Evolutionary conservation across 176 grass and related monocot species (phyloP).

Genomic region (Themeda triandra): DNA sequence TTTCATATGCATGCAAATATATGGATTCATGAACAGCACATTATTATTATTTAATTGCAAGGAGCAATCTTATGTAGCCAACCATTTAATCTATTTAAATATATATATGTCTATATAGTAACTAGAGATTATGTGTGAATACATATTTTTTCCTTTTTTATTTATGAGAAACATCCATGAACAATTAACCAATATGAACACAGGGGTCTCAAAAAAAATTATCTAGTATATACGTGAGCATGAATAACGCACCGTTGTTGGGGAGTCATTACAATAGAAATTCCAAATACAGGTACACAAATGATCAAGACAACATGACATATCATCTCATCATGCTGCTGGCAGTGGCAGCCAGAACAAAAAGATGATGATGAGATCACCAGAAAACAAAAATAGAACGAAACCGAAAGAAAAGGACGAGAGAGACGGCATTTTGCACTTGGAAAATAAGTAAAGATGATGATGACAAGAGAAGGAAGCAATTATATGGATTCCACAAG

Average conservation of each 20-base stretch:
- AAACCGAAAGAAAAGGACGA: constrained; percentile 41
- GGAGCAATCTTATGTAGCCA: no score
- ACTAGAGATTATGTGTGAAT: no score
- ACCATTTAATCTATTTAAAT: no score
- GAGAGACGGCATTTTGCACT: constrained; percentile 48
- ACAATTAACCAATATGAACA: not conserved
- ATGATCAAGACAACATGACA: constrained; percentile 15
- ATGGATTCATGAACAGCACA: not conserved
- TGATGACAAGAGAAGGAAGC: constrained; percentile 31
- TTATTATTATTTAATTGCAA: no score
- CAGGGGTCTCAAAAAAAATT: not conserved
- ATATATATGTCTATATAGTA: no score
- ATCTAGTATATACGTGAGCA: not conserved
- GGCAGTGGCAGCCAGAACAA: constrained; percentile 18
- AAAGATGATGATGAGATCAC: constrained; percentile 38
- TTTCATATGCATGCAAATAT: not conserved
- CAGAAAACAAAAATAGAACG: constrained; percentile 38
- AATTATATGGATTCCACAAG: constrained; percentile 8
- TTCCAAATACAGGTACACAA: constrained; percentile 22
- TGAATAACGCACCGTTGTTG: not conserved
- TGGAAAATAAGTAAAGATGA: constrained; percentile 37
- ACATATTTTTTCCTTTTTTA: not conserved
- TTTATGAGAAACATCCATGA: not conserved
- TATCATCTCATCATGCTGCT: constrained; percentile 34
- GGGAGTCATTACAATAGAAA: not conserved